A percentile compares a stretch with the other conserved stretches of the same genome.
Evolutionary conservation across 129 eudicot species (phyloP).

Genomic region (Flaveria ramosissima): DNA sequence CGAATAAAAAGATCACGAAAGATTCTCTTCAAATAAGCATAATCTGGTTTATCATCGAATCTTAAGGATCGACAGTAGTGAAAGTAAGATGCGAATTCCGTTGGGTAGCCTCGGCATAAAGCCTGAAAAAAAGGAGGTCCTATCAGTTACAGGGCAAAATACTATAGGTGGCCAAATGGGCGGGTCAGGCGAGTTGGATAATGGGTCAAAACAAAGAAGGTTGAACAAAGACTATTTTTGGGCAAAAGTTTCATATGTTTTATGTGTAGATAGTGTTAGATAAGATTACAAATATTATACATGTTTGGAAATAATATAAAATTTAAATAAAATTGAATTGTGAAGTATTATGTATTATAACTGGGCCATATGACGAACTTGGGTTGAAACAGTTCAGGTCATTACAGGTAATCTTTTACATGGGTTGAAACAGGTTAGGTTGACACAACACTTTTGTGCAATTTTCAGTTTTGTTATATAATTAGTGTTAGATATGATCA

Average conservation of each 20-base stretch:
- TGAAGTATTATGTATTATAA: no score
- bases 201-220: background rate
- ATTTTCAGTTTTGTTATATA: background rate
- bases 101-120: slow-evolving; percentile 89
- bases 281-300: background rate
- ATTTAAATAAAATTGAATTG: no score
- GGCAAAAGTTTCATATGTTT: background rate
- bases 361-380: no score
- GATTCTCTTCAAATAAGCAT: slow-evolving; percentile 84
- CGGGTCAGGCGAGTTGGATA: background rate
- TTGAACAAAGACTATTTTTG: background rate
- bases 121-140: slow-evolving; percentile 44
- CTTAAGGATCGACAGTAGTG: slow-evolving; percentile 91
- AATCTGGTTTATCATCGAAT: slow-evolving; percentile 94
- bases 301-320: no score
- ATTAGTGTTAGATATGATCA: background rate
- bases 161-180: background rate
- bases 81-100: slow-evolving; percentile 93
- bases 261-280: background rate
- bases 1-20: slow-evolving; percentile 97
- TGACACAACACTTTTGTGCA: background rate
- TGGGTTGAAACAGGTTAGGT: background rate
- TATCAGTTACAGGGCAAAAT: slow-evolving; percentile 20
- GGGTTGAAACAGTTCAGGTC: background rate
- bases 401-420: background rate